Conservation (phyloP, 176 grass and related monocot species). For the Oryza glumipatula region DNA sequence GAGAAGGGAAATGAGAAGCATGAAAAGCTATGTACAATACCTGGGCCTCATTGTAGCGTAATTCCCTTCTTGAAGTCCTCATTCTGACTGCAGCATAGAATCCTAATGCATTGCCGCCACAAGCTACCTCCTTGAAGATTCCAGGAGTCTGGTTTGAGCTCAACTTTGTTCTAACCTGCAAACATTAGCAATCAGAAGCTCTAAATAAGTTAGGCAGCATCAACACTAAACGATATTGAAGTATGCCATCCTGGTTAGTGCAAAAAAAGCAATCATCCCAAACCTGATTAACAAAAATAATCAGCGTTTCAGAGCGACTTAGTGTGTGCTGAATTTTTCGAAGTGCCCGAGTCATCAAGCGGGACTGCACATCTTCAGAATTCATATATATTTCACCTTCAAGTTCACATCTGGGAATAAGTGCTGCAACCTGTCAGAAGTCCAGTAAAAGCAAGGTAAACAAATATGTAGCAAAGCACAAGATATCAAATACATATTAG, state of each 20-base stretch:
- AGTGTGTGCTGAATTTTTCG: constrained; percentile 86
- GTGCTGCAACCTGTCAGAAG: constrained; percentile 81
- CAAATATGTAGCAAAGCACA: constrained; percentile 10
- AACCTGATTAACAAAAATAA: constrained; percentile 99
- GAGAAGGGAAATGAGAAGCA: neutral
- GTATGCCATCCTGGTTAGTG: neutral
- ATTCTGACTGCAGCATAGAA: constrained; percentile 95
- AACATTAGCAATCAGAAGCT: constrained; percentile 34
- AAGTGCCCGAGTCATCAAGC: constrained; percentile 88
- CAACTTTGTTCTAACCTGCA: constrained; percentile 71
- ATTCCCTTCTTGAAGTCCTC: constrained; percentile 82
- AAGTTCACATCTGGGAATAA: constrained; percentile 81
- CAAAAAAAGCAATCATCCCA: constrained; percentile 9
- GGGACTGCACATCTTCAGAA: constrained; percentile 68
- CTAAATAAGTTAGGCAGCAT: constrained; percentile 12
- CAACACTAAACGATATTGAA: neutral
- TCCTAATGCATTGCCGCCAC: constrained; percentile 79
- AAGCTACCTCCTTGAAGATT: constrained; percentile 67
- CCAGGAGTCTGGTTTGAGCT: constrained; percentile 36
- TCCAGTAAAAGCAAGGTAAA: constrained; percentile 44
- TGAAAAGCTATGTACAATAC: constrained; percentile 34
- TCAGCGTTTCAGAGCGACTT: constrained; percentile 66
- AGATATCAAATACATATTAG: constrained; percentile 2
- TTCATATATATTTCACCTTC: constrained; percentile 60
- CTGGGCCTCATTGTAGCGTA: constrained; percentile 64